Base-by-base conservation (phyloP, 352 stramenopile genomes). In the Nothophytophthora sp. region DNA sequence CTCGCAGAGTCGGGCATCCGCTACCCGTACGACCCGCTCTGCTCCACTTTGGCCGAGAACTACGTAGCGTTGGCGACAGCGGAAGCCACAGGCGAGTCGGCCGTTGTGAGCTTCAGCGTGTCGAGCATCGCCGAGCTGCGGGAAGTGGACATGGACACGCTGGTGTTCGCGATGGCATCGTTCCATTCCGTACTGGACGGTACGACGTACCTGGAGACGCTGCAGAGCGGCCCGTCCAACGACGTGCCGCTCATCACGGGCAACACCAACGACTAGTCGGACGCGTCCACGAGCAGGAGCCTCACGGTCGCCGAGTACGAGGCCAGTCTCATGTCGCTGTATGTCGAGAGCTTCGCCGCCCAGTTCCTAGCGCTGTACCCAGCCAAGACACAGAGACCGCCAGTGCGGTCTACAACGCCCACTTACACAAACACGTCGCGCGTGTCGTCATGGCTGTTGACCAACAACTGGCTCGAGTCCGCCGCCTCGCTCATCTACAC, bases 401-500 rank as follows among this genome's bases (percentile, higher is more conserved):
- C 11, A 30, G 27, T 11, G 11, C 5, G 11, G 27, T 11, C 27
- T 30, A 30, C 27, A 30, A 30, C 27, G 27, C 27, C 6, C 27
- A 11, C 27, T n/a, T 30, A 30, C 27, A 6, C 6, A 6, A 11
- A 30, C 27, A 30, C 27, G 6, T 30, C 27, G 11, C 27, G 27
- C 11, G 11, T 30, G 27, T 30, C 27, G 27, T 30, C 27, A 11
- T 30, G 27, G 27, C 27, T 30, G 6, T 30, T 11, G 6, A 11
- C 27, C 5, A 30, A 30, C 27, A 11, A 30, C 27, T 30, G 27
- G 27, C 6, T 30, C 11, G 6, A 11, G 27, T 30, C 27, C 6
- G n/a, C n/a, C n/a, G n/a, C n/a, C 27, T 30, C 27, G 27, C 27
- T n/a, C n/a, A 41, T 53, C 34, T 43, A 38, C 35, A 28, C 18